Evolutionary conservation across 805 yeast genomes (phyloP), one percentile per base, ranked within the genome.

Genomic region (Cyberlindnera mycetangii): DNA sequence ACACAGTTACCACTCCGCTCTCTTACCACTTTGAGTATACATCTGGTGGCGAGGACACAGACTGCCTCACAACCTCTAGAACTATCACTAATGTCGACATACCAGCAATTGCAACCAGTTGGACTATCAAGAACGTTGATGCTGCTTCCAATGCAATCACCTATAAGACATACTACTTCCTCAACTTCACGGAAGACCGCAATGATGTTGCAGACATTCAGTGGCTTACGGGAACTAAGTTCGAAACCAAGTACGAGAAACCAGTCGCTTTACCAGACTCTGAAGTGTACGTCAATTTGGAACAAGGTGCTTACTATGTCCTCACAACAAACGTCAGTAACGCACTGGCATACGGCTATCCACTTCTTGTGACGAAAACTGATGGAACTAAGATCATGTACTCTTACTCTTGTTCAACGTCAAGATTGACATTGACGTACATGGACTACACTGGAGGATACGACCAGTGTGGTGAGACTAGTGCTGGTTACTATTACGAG

Each of bases 141-240:
- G 16, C 46, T 2, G 43, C 18, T 7, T 30, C 44, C 11, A 20
- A 12, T 10, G 15, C 16, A 14, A 14, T 36, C 15, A 31, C 41
- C 9, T 47, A 43, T 47, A 44, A 27, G 7, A 20, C 32, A 4
- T 53, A 49, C 38, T 32, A 39, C 18, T 34, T 45, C 42, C 45
- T 45, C 34, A 54, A 52, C 41, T 54, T 52, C 45, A 50, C 54
- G 4, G 33, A 39, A 20, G 55, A 54, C 34, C 39, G 47, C 10
- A n/a, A 32, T 10, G 50, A 43, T 18, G 49, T 54, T 10, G 45
- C 51, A 18, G 55, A 51, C 30, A 52, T 54, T 16, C 44, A 47
- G 21, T 32, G 52, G 27, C 17, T 47, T 7, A 46, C 56, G 1
- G 44, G 45, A 3, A 30, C 49, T 2, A 39, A 33, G 7, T 10